A percentile compares a stretch with the other conserved stretches of the same genome.
Conservation (phyloP, 768 basidiomycete genomes). For the Trichaptum fuscoviolaceum region DNA sequence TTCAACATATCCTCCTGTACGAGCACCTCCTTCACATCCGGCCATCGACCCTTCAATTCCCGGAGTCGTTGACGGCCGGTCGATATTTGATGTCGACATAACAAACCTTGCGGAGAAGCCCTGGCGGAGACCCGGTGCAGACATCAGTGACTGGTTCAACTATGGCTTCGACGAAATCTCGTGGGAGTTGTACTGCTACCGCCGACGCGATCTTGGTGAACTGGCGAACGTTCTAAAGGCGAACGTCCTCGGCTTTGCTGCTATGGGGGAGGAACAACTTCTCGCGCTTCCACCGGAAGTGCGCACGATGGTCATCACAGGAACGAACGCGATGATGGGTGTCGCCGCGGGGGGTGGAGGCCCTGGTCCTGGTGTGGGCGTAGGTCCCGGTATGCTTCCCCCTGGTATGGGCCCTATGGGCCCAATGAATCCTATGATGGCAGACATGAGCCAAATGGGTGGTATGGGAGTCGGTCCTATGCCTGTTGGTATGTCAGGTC, state of each 20-base stretch:
- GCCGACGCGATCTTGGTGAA: constrained; percentile 76
- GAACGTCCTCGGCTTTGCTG: constrained; percentile 77
- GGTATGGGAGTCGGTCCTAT: constrained; percentile 55
- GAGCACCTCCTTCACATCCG: constrained; percentile 78
- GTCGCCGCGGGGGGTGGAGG: constrained; percentile 28
- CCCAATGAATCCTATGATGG: constrained; percentile 69
- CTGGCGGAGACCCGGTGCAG: constrained; percentile 89
- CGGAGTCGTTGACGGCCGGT: constrained; percentile 67
- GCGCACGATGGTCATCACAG: constrained; percentile 84
- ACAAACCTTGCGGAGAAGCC: constrained; percentile 71
- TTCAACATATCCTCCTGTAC: constrained; percentile 56
- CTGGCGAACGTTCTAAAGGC: constrained; percentile 75
- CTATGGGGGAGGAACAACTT: constrained; percentile 78
- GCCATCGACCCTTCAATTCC: constrained; percentile 61
- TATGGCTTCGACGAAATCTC: constrained; percentile 97
- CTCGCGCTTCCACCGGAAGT: constrained; percentile 74
- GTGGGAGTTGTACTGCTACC: constrained; percentile 90
- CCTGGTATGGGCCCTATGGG: constrained; percentile 22
- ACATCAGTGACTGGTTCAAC: constrained; percentile 98
- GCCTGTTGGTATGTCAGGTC: constrained; percentile 26
- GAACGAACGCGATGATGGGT: constrained; percentile 69
- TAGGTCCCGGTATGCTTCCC: constrained; percentile 33
- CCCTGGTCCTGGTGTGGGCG: constrained; percentile 44
- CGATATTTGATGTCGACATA: constrained; percentile 83
- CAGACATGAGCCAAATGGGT: constrained; percentile 43